These are phyloP conservation scores for Trichoderma harzianum DNA, from an alignment of 2,329 filamentous ascomycete species.

Conservation along the genomic window DNA sequence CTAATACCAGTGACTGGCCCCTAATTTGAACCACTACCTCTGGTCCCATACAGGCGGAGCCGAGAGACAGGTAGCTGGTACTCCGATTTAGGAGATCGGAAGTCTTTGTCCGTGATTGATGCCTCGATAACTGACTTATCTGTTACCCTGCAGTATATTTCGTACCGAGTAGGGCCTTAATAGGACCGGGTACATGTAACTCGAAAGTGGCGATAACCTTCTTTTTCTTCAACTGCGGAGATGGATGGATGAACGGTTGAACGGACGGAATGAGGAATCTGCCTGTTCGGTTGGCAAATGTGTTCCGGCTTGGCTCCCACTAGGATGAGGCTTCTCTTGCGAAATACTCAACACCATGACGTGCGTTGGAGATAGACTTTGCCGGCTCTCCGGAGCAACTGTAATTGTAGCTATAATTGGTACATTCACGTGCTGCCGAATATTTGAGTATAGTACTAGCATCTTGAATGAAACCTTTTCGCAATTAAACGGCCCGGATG, in stretches of 20 bases:
- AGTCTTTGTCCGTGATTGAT: neutral
- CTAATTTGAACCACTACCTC: neutral
- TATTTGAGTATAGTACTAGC: neutral
- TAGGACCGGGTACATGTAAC: neutral
- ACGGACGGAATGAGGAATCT: neutral
- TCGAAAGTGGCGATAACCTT: neutral
- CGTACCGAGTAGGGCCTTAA: neutral
- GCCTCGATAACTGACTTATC: too few species aligned
- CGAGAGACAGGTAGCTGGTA: neutral
- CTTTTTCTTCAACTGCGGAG: neutral
- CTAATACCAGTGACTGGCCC: neutral
- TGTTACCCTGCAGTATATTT: neutral
- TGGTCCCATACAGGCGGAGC: neutral
- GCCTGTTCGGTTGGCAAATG: neutral
- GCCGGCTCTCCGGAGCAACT: neutral
- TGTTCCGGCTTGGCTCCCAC: neutral
- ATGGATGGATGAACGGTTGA: neutral
- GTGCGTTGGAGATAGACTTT: neutral
- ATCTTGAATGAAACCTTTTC: neutral
- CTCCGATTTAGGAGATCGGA: neutral
- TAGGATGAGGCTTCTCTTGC: neutral
- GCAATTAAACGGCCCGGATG: neutral
- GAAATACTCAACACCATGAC: neutral
- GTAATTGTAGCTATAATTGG: neutral
- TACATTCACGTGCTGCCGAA: neutral